Evolutionary conservation across 2,329 filamentous ascomycete genomes (phyloP), one percentile per base, ranked within the genome.

Genomic region (Aspergillus uvarum): DNA sequence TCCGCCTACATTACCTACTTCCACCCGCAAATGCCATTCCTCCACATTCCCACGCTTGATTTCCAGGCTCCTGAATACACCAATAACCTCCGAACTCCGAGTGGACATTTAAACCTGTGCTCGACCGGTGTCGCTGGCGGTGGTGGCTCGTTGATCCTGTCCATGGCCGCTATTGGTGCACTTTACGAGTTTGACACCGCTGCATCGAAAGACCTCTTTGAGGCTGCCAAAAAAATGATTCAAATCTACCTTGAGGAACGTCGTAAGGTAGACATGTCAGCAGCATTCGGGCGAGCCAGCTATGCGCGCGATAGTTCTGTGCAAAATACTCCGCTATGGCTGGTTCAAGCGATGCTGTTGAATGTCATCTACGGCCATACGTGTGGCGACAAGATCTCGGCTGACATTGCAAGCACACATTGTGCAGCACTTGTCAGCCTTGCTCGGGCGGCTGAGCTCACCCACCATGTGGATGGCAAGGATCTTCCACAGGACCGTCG

Each of bases 331-430:
- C 94, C 94, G 0, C 83, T 97, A 47, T 98, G 94, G 93, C 83
- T 99, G 26, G 92, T 98, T 16, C 95, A 98, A 76, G 92, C 94
- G 0, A 98, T 98, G 94, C 81, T 98, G 8, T 83, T 99, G 54
- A 98, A 96, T 72, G 91, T 98, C 42, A 90, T 97, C 16, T 98
- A 96, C 72, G 94, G 94, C 14, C 91, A 97, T 75, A 96, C 96
- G 67, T 96, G 92, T 73, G 92, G 91, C 42, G 94, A 98, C 74
- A 94, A 96, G 78, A 89, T 87, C 56, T 90, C 92, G 22, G 92
- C 91, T 61, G 92, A 97, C 72, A 96, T 96, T 70, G 94, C 94
- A 1, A 93, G 89, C 64, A 96, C 91, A 1, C 94, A 98, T 73
- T 96, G 91, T 72, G 91, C 92, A 7, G 91, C 93, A 21, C 80